These are phyloP conservation scores for Meripilus lineatus DNA, from an alignment of 1,284 basidiomycete species.

Conservation along the genomic window DNA sequence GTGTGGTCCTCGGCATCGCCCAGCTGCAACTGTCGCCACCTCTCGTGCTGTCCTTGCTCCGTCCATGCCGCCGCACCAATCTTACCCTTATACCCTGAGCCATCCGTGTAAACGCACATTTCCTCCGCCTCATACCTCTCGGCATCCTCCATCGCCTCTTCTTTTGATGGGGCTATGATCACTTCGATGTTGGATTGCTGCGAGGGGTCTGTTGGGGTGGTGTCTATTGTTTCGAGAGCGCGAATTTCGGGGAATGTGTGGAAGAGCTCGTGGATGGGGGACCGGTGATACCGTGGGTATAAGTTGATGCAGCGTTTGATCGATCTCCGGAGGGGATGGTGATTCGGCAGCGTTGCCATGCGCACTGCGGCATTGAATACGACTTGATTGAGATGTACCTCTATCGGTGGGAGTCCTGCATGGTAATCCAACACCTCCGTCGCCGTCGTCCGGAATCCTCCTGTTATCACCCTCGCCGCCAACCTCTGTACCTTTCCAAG, in stretches of 20 bases:
- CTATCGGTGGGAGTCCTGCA: conserved; percentile 18
- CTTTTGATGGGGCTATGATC: conserved; percentile 2
- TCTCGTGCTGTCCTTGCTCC: conserved; percentile 2
- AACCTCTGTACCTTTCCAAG: conserved; percentile 14
- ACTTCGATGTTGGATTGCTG: not conserved
- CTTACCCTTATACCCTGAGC: conserved; percentile 16
- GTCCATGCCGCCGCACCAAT: conserved; percentile 23
- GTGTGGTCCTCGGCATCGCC: conserved; percentile 24
- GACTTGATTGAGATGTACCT: conserved; percentile 20
- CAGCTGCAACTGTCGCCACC: conserved; percentile 11
- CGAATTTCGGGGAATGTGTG: no score
- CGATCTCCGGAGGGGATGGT: conserved; percentile 27
- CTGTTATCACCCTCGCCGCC: conserved; percentile 18
- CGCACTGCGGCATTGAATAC: conserved; percentile 24
- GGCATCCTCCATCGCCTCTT: not conserved
- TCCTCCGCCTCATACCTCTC: not conserved
- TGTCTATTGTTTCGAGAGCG: not conserved
- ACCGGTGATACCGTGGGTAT: no score
- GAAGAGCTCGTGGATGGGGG: conserved; percentile 13
- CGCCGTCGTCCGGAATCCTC: conserved; percentile 19
- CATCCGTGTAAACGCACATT: conserved; percentile 16
- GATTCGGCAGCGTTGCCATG: conserved; percentile 25
- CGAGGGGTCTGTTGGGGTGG: not conserved
- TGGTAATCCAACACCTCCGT: conserved; percentile 20
- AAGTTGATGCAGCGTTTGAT: no score